Conservation (phyloP, 352 stramenopile species). For the Phytophthora agathidicida region DNA sequence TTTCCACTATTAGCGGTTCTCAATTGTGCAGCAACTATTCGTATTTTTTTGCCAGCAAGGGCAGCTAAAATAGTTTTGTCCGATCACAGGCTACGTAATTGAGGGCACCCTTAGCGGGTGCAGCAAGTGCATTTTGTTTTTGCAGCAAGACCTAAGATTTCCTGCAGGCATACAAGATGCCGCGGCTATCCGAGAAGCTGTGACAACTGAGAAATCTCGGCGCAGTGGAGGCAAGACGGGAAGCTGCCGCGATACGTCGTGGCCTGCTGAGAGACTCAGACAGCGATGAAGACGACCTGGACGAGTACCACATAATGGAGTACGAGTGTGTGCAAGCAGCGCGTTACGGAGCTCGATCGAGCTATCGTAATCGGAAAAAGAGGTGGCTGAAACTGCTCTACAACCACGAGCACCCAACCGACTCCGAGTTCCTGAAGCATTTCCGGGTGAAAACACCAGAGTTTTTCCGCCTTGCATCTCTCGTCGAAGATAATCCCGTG, state of each 20-base stretch:
- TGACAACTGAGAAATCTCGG: not conserved
- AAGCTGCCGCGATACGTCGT: not conserved
- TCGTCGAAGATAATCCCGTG: not conserved
- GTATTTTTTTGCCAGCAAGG: not conserved
- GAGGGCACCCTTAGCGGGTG: not conserved
- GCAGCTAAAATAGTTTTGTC: not conserved
- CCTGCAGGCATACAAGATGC: no score
- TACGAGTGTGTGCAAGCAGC: not conserved
- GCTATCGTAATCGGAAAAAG: not conserved
- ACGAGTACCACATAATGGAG: no score
- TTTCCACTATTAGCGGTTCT: conserved; percentile 2
- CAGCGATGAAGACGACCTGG: conserved; percentile 2
- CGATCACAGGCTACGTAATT: conserved; percentile 3
- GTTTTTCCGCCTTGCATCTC: conserved; percentile 1
- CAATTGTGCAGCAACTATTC: conserved; percentile 1
- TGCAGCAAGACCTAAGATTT: conserved; percentile 3
- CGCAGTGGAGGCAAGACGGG: not conserved
- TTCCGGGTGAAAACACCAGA: not conserved
- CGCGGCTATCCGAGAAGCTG: conserved; percentile 3
- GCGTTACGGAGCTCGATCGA: not conserved
- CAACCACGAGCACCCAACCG: not conserved
- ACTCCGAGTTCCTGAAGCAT: conserved; percentile 6
- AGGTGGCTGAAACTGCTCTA: conserved; percentile 2
- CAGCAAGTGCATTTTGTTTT: conserved; percentile 5
- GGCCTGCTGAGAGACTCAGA: conserved; percentile 2